Conservation (phyloP, 2,329 filamentous ascomycete genomes). For the Trichophaea hybrida region DNA sequence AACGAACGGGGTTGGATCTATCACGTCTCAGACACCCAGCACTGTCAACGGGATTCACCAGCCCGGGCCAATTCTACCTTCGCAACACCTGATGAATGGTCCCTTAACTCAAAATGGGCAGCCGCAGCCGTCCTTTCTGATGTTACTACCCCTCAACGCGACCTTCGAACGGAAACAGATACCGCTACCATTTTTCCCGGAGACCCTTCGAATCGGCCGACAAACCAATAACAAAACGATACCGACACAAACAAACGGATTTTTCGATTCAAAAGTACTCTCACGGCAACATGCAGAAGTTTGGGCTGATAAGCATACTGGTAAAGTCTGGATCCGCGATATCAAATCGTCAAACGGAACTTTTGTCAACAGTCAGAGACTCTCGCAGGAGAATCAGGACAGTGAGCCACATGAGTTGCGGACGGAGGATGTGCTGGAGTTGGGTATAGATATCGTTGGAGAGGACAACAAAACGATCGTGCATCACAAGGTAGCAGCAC, state of each 20-base stretch:
- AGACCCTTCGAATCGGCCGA: conserved; percentile 82
- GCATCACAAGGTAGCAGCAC: conserved; percentile 93
- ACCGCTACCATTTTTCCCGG: conserved; percentile 79
- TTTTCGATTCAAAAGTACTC: conserved; percentile 94
- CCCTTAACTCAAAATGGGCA: conserved; percentile 34
- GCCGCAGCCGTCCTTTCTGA: conserved; percentile 62
- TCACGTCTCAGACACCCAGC: conserved; percentile 45
- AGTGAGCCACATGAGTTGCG: conserved; percentile 89
- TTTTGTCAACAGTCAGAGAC: conserved; percentile 81
- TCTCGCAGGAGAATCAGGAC: conserved; percentile 89
- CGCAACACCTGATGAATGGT: conserved; percentile 52
- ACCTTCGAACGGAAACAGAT: conserved; percentile 98
- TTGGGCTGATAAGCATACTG: conserved; percentile 60
- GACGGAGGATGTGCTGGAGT: conserved; percentile 78
- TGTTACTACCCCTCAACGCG: conserved; percentile 73
- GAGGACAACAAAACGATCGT: conserved; percentile 98
- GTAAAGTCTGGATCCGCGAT: conserved; percentile 90
- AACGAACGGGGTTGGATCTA: background rate
- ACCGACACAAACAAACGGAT: conserved; percentile 80
- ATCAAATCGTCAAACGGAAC: conserved; percentile 98
- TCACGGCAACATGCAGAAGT: conserved; percentile 94
- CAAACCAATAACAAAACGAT: conserved; percentile 96
- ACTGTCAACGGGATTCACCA: conserved; percentile 50
- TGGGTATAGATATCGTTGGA: conserved; percentile 96
- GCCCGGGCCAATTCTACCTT: conserved; percentile 47